Evolutionary conservation across 2,329 filamentous ascomycete species (phyloP), one percentile per base, ranked within the genome.

Genomic region (Diplodia sapinea): DNA sequence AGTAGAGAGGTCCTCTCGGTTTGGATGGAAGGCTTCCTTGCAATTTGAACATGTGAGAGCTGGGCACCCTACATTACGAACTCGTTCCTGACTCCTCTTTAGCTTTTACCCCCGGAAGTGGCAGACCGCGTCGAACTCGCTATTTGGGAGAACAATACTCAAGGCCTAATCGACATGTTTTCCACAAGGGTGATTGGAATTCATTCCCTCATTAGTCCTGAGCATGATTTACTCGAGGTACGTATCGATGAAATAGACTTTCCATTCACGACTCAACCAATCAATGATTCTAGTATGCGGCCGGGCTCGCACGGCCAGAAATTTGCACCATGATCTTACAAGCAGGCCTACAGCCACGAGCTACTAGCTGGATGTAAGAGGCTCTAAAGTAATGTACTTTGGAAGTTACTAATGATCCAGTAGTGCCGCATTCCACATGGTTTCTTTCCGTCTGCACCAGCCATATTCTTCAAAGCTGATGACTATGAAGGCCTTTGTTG

Each of bases 81-180:
- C n/a, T 1, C 36, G 8, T n/a, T 20, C 12, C 26, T 61, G 15
- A 47, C 1, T 20, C 13, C 2, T 8, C 13, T 49, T 15, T n/a
- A 59, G 36, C 36, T 59, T 3, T 29, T 59, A 13, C 12, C 55
- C 2, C 0, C 1, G 1, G 23, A 26, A 15, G 11, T 31, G 3
- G 17, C 8, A 3, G 0, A 17, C 0, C 2, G 23, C 13, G 11
- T n/a, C 12, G 1, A 2, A 2, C 1, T 1, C 1, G 2, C n/a
- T 7, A 49, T 49, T 8, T 0, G 1, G 7, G 1, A 26, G 2
- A 26, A 23, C 31, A 43, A 61, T 23, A 26, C 50, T 12, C 23
- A 49, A 12, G 17, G 26, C 13, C 5, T 61, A 5, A 23, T 26
- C 1, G 26, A 29, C 13, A 33, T 61, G 38, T 40, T 61, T 7